Evolutionary conservation across 305 asterid genomes (phyloP).

Genomic region (Coffea humblotiana): DNA sequence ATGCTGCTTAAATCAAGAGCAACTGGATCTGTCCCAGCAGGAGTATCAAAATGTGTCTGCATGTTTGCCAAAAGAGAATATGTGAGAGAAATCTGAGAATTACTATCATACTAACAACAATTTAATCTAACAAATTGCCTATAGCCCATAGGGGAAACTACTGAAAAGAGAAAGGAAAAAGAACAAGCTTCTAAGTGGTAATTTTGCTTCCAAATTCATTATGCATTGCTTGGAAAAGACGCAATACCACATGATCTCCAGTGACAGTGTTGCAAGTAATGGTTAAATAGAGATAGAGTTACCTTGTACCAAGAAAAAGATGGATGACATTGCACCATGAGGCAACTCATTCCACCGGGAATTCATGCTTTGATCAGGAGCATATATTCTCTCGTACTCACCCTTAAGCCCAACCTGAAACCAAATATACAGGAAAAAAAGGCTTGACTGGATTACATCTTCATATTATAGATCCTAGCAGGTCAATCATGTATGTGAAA

Average conservation of each 20-base stretch:
- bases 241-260: not conserved
- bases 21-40: conserved; percentile 72
- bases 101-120: not conserved
- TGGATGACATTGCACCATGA: conserved; percentile 46
- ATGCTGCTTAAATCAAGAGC: conserved; percentile 64
- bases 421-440: not conserved
- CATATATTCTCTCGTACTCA: conserved; percentile 55
- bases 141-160: not conserved
- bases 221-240: not conserved
- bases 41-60: conserved; percentile 74
- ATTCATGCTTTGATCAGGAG: conserved; percentile 33
- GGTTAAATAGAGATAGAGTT: conserved; percentile 19
- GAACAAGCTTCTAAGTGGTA: not conserved
- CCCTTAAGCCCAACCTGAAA: conserved; percentile 78
- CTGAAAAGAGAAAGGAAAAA: not conserved
- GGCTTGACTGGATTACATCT: not conserved
- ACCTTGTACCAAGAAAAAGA: conserved; percentile 95
- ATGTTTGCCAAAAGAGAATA: not conserved
- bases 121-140: not conserved
- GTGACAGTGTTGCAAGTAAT: conserved; percentile 8
- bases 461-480: not conserved
- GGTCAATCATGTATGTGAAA: not conserved
- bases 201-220: not conserved
- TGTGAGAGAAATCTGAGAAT: not conserved
- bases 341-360: conserved; percentile 56